Evolutionary conservation across 495 filamentous ascomycete genomes (phyloP).

Genomic region (Rhypophila decipiens): DNA sequence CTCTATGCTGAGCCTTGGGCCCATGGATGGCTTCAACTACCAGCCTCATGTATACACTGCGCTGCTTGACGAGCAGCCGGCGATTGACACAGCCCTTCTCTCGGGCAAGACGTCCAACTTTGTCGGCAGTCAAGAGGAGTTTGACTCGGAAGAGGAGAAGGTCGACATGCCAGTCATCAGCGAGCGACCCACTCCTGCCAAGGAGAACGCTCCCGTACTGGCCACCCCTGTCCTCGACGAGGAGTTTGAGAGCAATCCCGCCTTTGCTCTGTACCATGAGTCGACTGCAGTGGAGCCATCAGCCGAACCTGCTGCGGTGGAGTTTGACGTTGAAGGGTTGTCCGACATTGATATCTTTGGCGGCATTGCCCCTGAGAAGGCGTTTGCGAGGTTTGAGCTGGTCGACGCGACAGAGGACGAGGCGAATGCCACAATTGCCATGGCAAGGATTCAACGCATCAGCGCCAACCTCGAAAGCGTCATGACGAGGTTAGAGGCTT

Average conservation of each 20-base stretch:
- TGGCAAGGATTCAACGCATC: constrained; percentile 36
- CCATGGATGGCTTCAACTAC: constrained; percentile 52
- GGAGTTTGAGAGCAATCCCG: constrained; percentile 36
- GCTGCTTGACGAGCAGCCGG: constrained; percentile 65
- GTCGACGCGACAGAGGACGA: constrained; percentile 48
- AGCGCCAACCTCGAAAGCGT: constrained; percentile 32
- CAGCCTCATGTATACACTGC: constrained; percentile 76
- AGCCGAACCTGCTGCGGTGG: constrained; percentile 3
- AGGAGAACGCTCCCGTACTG: constrained; percentile 18
- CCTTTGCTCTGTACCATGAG: constrained; percentile 58
- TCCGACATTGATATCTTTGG: constrained; percentile 43
- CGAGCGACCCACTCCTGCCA: constrained; percentile 31
- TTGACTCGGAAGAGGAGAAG: constrained; percentile 46
- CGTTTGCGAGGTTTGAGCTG: constrained; percentile 50
- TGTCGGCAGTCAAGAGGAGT: constrained; percentile 28
- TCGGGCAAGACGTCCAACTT: constrained; percentile 59
- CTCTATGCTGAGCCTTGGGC: constrained; percentile 49
- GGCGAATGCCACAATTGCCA: constrained; percentile 21
- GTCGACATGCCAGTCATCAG: constrained; percentile 32
- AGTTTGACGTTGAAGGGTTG: constrained; percentile 26
- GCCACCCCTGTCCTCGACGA: constrained; percentile 23
- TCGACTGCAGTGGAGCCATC: constrained; percentile 12
- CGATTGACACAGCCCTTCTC: constrained; percentile 53
- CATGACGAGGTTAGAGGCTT: constrained; percentile 30
- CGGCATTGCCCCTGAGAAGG: constrained; percentile 52